A percentile compares a stretch with the other conserved stretches of the same genome.
Evolutionary conservation across 208 protist genomes (phyloP).

Genomic region (Crithidia acanthocephali): DNA sequence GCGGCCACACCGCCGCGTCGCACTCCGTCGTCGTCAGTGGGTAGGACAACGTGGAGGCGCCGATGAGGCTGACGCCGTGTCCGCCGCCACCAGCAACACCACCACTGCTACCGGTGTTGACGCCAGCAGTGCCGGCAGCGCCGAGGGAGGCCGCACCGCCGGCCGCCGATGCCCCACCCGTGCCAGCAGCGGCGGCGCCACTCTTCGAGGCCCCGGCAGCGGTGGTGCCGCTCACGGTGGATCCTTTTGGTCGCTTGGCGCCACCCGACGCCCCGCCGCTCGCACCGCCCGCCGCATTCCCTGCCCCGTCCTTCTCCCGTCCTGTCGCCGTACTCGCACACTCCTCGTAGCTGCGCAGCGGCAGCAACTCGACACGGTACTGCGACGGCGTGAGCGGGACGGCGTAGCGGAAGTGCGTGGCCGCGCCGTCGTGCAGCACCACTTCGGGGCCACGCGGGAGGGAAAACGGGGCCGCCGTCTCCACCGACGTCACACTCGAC

Average conservation of each 20-base stretch:
- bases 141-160: background rate
- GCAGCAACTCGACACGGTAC: constrained; percentile 47
- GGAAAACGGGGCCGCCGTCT: background rate
- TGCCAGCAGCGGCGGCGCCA: background rate
- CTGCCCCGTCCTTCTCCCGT: constrained; percentile 9
- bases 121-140: background rate
- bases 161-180: background rate
- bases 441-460: constrained; percentile 4
- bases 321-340: background rate
- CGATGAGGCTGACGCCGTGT: background rate
- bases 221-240: background rate
- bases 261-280: background rate
- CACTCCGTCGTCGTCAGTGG: constrained; percentile 31
- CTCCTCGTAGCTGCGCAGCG: constrained; percentile 38
- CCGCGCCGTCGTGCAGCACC: constrained; percentile 42
- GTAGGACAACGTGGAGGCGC: constrained; percentile 15
- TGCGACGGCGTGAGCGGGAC: constrained; percentile 39
- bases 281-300: background rate
- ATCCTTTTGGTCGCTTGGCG: constrained; percentile 5
- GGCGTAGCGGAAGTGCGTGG: constrained; percentile 52
- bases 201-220: background rate
- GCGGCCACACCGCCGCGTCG: constrained; percentile 14
- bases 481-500: background rate
- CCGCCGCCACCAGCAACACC: background rate
- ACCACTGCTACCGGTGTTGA: too few species aligned